Percentiles rank a stretch among this genome's conserved stretches.
Evolutionary conservation across 1,284 basidiomycete genomes (phyloP).

Genomic region (Lignosus rhinocerotis): DNA sequence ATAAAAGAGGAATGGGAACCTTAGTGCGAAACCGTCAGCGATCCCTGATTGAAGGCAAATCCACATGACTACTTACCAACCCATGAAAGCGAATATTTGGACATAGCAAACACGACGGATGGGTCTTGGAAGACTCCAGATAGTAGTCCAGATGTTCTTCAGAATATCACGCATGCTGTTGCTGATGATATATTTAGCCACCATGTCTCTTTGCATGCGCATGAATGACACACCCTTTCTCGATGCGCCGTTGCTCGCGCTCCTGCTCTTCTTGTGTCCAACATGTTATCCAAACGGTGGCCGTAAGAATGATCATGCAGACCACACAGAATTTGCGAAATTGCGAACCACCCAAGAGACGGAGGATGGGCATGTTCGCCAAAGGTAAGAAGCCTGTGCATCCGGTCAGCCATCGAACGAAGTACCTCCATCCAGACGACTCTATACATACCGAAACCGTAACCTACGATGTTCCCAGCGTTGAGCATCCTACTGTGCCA

Average conservation of each 20-base stretch:
- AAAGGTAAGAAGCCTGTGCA: constrained; percentile 79
- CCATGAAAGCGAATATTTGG: constrained; percentile 90
- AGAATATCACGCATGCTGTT: constrained; percentile 63
- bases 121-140: constrained; percentile 76
- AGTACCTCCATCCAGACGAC: background rate
- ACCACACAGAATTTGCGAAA: constrained; percentile 96
- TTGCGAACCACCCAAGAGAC: constrained; percentile 87
- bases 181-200: constrained; percentile 16
- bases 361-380: constrained; percentile 70
- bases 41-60: background rate
- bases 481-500: constrained; percentile 97
- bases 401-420: background rate
- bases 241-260: constrained; percentile 45
- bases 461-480: constrained; percentile 93
- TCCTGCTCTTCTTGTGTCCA: constrained; percentile 78
- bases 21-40: constrained; percentile 27
- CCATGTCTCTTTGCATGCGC: background rate
- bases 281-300: constrained; percentile 88
- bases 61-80: constrained; percentile 59
- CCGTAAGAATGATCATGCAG: constrained; percentile 75
- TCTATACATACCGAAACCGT: constrained; percentile 67
- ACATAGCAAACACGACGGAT: constrained; percentile 90
- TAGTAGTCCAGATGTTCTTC: constrained; percentile 73
- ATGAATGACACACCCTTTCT: constrained; percentile 40
- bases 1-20: constrained; percentile 96